phyloP scores from a whole-genome alignment of 2,329 filamentous ascomycete species.

The Knufia petricola region DNA sequence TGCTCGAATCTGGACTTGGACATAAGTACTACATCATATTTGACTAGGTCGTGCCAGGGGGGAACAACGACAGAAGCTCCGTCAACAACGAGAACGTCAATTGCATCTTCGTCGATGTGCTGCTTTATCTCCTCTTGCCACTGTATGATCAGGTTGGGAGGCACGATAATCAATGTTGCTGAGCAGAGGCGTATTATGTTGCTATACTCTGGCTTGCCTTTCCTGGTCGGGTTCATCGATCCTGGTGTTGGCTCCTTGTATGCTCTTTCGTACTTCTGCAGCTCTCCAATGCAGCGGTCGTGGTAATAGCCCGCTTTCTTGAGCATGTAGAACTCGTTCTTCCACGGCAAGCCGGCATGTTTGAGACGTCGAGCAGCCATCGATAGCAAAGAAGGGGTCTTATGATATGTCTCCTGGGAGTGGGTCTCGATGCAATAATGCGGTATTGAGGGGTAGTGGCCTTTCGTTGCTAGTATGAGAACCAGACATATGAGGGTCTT shows the following conservation, averaged over 20 bases:
- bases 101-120: constrained; percentile 52
- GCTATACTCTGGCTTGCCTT: constrained; percentile 24
- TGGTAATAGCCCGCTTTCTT: constrained; percentile 43
- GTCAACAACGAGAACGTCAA: constrained; percentile 57
- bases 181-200: constrained; percentile 51
- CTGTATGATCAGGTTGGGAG: constrained; percentile 71
- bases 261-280: constrained; percentile 49
- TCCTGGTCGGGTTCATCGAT: constrained; percentile 27
- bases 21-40: constrained; percentile 70
- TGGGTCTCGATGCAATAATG: constrained; percentile 44
- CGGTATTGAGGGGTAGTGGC: constrained; percentile 58
- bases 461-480: constrained; percentile 64
- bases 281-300: constrained; percentile 44
- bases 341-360: constrained; percentile 61
- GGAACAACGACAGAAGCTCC: constrained; percentile 47
- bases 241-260: constrained; percentile 48
- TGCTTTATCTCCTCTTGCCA: constrained; percentile 74
- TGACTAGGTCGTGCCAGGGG: constrained; percentile 45
- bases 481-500: constrained; percentile 83
- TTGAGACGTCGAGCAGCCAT: constrained; percentile 67
- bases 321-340: constrained; percentile 48
- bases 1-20: constrained; percentile 63
- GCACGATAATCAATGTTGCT: constrained; percentile 69
- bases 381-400: constrained; percentile 56
- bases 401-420: constrained; percentile 33